phyloP scores from a whole-genome alignment of 2,329 filamentous ascomycete species.

The Claviceps pazoutovae region DNA sequence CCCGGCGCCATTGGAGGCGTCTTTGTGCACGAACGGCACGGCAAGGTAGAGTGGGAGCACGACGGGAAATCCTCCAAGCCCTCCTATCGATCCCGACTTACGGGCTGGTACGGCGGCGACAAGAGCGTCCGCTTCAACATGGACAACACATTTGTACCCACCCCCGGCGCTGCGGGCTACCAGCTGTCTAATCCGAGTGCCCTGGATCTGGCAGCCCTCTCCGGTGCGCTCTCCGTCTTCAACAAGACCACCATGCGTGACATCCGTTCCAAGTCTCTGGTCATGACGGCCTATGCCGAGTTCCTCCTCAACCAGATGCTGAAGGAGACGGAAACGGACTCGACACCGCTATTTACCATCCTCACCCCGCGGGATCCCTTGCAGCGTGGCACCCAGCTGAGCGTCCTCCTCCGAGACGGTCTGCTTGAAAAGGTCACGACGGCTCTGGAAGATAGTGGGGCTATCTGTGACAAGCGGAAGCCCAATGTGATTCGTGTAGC shows the following conservation, averaged over 20 bases:
- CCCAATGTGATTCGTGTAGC: constrained; percentile 76
- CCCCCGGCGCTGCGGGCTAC: constrained; percentile 64
- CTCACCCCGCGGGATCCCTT: constrained; percentile 56
- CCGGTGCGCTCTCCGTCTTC: constrained; percentile 62
- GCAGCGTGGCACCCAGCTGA: constrained; percentile 67
- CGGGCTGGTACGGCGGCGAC: constrained; percentile 81
- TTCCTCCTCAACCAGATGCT: constrained; percentile 40
- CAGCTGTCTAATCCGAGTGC: constrained; percentile 75
- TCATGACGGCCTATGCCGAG: constrained; percentile 66
- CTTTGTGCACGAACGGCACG: constrained; percentile 68
- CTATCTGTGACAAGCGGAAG: constrained; percentile 71
- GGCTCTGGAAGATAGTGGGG: constrained; percentile 50
- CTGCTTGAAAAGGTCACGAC: constrained; percentile 55
- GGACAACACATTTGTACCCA: constrained; percentile 67
- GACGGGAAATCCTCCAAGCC: constrained; percentile 19
- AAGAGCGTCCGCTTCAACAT: constrained; percentile 67
- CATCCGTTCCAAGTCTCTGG: constrained; percentile 56
- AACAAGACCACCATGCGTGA: constrained; percentile 53
- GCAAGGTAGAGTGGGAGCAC: constrained; percentile 31
- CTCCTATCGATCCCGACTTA: constrained; percentile 49
- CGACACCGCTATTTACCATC: constrained; percentile 36
- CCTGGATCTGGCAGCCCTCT: constrained; percentile 62
- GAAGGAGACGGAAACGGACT: constrained; percentile 13
- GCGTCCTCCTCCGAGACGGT: constrained; percentile 52
- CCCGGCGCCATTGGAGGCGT: constrained; percentile 68